Conservation (phyloP, 495 filamentous ascomycete genomes). For the Penicillium maclennaniae region DNA sequence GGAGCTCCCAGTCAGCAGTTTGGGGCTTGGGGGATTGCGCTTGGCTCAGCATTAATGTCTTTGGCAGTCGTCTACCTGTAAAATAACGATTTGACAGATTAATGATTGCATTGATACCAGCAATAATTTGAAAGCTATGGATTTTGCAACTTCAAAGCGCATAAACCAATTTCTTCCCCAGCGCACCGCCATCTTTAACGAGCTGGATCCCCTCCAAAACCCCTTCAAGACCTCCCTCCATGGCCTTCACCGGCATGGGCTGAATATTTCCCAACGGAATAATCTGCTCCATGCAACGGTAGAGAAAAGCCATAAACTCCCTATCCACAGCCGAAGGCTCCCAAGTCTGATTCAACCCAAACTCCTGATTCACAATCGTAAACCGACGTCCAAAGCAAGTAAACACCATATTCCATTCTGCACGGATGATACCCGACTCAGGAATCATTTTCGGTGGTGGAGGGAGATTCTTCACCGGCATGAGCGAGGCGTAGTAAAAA, state of each 20-base stretch:
- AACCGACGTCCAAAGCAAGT: background rate
- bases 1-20: background rate
- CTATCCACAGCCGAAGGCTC: background rate
- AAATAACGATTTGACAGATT: too few relatives aligned
- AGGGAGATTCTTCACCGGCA: background rate
- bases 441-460: background rate
- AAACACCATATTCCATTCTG: background rate
- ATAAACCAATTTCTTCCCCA: background rate
- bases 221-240: background rate
- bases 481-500: background rate
- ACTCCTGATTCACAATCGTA: background rate
- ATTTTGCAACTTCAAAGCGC: background rate
- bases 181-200: background rate
- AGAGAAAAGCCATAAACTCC: background rate
- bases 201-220: background rate
- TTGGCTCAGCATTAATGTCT: background rate
- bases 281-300: background rate
- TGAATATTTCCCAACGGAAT: background rate
- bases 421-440: background rate
- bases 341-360: background rate
- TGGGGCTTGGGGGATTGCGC: background rate
- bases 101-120: too few relatives aligned
- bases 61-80: background rate
- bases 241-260: background rate
- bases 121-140: background rate